Conservation (phyloP, 1,284 basidiomycete species). For the Pyrrhoderma noxium region DNA sequence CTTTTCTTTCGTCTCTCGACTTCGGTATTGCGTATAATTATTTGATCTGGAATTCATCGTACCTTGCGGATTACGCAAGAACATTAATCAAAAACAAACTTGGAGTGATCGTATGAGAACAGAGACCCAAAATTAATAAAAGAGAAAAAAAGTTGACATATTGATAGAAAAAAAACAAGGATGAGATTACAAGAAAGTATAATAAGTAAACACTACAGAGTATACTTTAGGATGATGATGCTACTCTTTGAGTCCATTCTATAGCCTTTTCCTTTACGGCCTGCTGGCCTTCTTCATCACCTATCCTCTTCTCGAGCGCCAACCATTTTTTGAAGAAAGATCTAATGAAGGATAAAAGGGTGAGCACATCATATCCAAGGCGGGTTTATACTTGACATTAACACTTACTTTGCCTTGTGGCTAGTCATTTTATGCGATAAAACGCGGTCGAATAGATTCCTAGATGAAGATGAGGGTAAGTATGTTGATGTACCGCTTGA, state of each 20-base stretch:
- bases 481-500: neutral
- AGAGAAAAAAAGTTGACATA: neutral
- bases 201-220: constrained; percentile 21
- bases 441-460: constrained; percentile 80
- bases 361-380: no score
- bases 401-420: constrained; percentile 88
- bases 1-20: constrained; percentile 26
- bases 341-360: no score
- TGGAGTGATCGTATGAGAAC: neutral
- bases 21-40: constrained; percentile 20
- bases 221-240: constrained; percentile 19
- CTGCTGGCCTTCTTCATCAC: constrained; percentile 79
- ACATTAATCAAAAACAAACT: neutral
- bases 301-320: constrained; percentile 78
- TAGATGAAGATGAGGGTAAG: no score
- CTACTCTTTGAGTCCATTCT: constrained; percentile 72
- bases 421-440: constrained; percentile 82
- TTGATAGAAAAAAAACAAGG: neutral
- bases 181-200: neutral
- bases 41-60: constrained; percentile 27
- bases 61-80: neutral
- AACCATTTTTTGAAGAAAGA: constrained; percentile 98
- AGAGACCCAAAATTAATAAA: no score
- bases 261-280: constrained; percentile 83
- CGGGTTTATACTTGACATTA: no score